phyloP scores from a whole-genome alignment of 441 rosid species.

The Mallotus repandus region DNA sequence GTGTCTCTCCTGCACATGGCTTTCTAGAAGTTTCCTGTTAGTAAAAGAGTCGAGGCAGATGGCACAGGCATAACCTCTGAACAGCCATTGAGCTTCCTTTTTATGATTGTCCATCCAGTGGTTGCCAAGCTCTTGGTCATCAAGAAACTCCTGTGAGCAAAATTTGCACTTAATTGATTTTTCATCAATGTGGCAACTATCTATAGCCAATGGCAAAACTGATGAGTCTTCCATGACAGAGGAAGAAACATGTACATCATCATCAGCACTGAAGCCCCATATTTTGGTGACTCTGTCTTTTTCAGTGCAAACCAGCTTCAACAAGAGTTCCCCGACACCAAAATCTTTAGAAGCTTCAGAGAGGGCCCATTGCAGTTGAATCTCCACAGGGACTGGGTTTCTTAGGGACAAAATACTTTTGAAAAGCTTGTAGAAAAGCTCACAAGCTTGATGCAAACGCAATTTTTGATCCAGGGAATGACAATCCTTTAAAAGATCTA shows the following conservation, averaged over 20 bases:
- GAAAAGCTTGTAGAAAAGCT: conserved; percentile 88
- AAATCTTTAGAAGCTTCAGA: conserved; percentile 81
- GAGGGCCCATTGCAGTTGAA: conserved; percentile 95
- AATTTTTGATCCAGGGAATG: conserved; percentile 60
- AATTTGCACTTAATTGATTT: conserved; percentile 57
- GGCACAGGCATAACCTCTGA: conserved; percentile 92
- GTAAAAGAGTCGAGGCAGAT: conserved; percentile 95
- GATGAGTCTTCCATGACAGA: conserved; percentile 43
- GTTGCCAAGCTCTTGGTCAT: conserved; percentile 53
- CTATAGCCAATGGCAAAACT: conserved; percentile 40
- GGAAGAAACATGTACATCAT: conserved; percentile 39
- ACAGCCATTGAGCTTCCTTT: conserved; percentile 80
- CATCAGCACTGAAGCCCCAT: conserved; percentile 68
- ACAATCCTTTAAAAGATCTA: conserved; percentile 68
- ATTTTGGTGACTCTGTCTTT: conserved; percentile 66
- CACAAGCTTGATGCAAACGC: conserved; percentile 90
- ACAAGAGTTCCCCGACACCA: conserved; percentile 62
- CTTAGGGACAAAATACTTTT: conserved; percentile 83
- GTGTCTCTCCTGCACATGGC: conserved; percentile 94
- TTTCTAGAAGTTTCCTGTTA: conserved; percentile 65
- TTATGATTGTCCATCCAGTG: conserved; percentile 76
- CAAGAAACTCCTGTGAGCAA: conserved; percentile 54
- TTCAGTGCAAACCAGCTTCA: conserved; percentile 73
- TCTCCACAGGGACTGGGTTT: conserved; percentile 94
- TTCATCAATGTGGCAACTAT: conserved; percentile 39